Base-by-base conservation (phyloP, 345 rosid genomes). In the Physaria fendleri region DNA sequence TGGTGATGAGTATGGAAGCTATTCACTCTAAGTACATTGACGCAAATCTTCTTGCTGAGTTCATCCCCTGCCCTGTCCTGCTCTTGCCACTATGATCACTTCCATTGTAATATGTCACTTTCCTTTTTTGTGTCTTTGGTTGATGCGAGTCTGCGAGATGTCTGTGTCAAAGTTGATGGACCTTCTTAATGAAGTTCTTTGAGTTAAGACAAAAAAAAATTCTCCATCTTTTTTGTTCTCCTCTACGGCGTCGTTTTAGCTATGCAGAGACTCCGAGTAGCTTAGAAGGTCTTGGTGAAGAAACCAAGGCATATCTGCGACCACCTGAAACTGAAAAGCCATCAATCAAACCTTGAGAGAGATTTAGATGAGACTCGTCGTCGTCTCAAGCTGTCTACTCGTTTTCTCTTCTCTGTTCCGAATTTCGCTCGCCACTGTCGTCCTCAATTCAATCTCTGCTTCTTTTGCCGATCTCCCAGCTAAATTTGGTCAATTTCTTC, bases 1-100 rank as follows among this genome's bases (percentile, higher is more conserved):
- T 92, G 8, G 80, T 92, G 11, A 55, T 92, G 73, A 92, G 98
- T 77, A 88, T 92, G 98, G 98, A 88, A 49, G 95, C 98, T 46
- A 88, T 92, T 65, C 98, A 92, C 72, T 92, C 97, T n/a, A 92
- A 92, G 82, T 85, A 82, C 58, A 87, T 92, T 4, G 97, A 92
- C 71, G 95, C 95, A 32, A 92, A 92, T 74, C 75, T 92, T 23
- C 80, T 86, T 3, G 98, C 90, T 13, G 98, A 92, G 77, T 92
- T 92, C 72, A 77, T 88, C 64, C 98, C 98, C 11, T 92, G 98
- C 69, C 93, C 98, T 0, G 87, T 92, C 70, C 75, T 92, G 2
- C 94, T 92, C 27, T 71, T 92, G 55, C 99, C 99, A 45, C 71
- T 92, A 42, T 48, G 23, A 47, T 46, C 10, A 5, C 24, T 22